Percentiles rank a stretch among this genome's conserved stretches.
Conservation (phyloP, 495 filamentous ascomycete genomes). For the Podospora comata region DNA sequence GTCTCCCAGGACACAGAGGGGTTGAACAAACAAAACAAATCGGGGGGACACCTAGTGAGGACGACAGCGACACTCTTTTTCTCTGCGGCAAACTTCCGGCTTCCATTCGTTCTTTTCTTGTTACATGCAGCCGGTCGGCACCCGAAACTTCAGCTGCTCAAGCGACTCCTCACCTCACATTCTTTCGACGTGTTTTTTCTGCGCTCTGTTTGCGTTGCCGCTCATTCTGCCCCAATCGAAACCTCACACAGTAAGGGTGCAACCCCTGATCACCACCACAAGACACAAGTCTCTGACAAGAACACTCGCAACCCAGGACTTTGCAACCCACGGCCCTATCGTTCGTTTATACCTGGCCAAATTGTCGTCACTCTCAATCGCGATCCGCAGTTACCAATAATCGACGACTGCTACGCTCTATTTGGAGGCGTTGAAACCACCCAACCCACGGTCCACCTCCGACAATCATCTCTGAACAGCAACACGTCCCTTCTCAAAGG, state of each 20-base stretch:
- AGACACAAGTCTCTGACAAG: slow-evolving; percentile 29
- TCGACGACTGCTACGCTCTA: not conserved
- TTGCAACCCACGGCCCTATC: not conserved
- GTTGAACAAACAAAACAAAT: slow-evolving; percentile 7
- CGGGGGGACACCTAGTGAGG: not conserved
- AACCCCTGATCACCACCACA: slow-evolving; percentile 19
- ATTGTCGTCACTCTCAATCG: not conserved
- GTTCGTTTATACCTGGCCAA: slow-evolving; percentile 5
- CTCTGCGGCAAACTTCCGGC: slow-evolving; percentile 2
- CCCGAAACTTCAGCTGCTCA: slow-evolving; percentile 12
- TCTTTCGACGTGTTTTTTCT: slow-evolving; percentile 18
- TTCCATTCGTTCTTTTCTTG: slow-evolving; percentile 17
- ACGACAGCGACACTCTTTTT: slow-evolving; percentile 25
- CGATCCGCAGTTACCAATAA: slow-evolving; percentile 1
- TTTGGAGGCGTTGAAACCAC: slow-evolving; percentile 2
- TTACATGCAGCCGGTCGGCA: slow-evolving; percentile 9
- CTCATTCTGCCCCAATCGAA: slow-evolving; percentile 30
- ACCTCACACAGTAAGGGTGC: slow-evolving; percentile 19
- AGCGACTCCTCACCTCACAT: slow-evolving; percentile 16
- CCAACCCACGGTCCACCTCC: not conserved
- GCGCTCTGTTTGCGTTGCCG: slow-evolving; percentile 21
- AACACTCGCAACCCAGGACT: slow-evolving; percentile 11
- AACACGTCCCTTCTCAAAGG: not conserved
- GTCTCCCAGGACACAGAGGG: not conserved
- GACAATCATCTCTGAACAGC: not conserved